Evolutionary conservation across 768 basidiomycete species (phyloP).

Genomic region (Sistotremastrum niveocremeum): DNA sequence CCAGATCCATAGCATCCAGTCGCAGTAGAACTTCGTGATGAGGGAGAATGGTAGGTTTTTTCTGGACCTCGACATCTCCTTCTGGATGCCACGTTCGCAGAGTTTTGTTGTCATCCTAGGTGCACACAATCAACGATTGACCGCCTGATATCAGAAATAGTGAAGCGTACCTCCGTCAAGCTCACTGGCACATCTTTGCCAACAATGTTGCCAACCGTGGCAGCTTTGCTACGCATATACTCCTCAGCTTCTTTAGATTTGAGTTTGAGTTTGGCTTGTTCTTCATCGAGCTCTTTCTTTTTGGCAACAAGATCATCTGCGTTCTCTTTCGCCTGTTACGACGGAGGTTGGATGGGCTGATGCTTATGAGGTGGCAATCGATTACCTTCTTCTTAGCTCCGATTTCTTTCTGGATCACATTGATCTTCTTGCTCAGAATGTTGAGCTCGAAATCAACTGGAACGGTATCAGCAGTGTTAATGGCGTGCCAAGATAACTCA

Average conservation of each 20-base stretch:
- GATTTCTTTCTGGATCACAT: conserved; percentile 90
- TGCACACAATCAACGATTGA: background rate
- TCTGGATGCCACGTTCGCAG: conserved; percentile 79
- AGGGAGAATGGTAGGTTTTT: conserved; percentile 71
- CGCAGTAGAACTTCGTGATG: conserved; percentile 94
- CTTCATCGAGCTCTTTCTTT: conserved; percentile 77
- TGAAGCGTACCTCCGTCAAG: conserved; percentile 60
- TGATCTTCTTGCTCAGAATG: conserved; percentile 65
- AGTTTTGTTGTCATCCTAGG: conserved; percentile 80
- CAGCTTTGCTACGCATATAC: conserved; percentile 68
- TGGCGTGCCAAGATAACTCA: conserved; percentile 15
- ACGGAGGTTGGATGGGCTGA: background rate
- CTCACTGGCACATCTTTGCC: conserved; percentile 78
- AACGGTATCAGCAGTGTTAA: background rate
- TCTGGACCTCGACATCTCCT: conserved; percentile 57
- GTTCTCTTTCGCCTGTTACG: conserved; percentile 68
- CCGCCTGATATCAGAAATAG: background rate
- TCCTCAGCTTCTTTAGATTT: conserved; percentile 65
- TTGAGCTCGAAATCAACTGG: conserved; percentile 83
- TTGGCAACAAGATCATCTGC: conserved; percentile 76
- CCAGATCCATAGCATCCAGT: conserved; percentile 92
- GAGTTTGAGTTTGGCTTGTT: conserved; percentile 53
- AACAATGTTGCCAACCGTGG: conserved; percentile 84
- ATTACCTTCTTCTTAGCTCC: conserved; percentile 81
- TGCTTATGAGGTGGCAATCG: background rate